Evolutionary conservation across 805 yeast genomes (phyloP), one percentile per base, ranked within the genome.

Genomic region (Candida yuanshanica): DNA sequence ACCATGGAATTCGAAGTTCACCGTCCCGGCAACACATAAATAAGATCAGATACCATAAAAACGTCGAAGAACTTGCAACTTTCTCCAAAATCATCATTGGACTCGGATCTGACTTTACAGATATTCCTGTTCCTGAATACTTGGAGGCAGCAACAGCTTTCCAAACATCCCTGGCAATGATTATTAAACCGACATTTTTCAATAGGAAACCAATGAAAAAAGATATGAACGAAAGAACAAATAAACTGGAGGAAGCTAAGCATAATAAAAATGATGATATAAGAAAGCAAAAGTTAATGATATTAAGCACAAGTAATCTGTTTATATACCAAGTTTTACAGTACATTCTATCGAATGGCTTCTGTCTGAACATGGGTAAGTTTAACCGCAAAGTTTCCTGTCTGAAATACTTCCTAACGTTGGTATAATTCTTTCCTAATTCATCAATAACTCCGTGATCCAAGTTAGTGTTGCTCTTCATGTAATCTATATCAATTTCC

Each of bases 381-480:
- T 36, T 39, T 20, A 43, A 23, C n/a, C 31, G 31, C 13, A 39
- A 5, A 7, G 46, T n/a, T 9, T n/a, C 14, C 2, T 20, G 9
- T 9, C 9, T 16, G 8, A 36, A 21, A 22, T 10, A 7, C 1
- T n/a, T 10, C 5, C 3, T 33, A 7, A 40, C 11, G 10, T 16
- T 17, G n/a, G 6, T 4, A 24, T 27, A 43, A 20, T 16, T 24
- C 10, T 13, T 5, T 13, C 12, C 8, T 21, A 43, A 21, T 2
- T 22, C 25, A 7, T 25, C 7, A 13, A 43, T 40, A 8, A 18
- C 5, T 2, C 23, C 12, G 9, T 33, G 26, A 31, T 22, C 34
- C 11, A 43, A 22, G 2, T 16, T 24, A 11, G 46, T 37, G 36
- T 27, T 36, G 23, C 39, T 35, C 13, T 34, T 12, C 9, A 43